Evolutionary conservation across 768 basidiomycete species (phyloP).

Genomic region (Candolleomyces efflorescens): DNA sequence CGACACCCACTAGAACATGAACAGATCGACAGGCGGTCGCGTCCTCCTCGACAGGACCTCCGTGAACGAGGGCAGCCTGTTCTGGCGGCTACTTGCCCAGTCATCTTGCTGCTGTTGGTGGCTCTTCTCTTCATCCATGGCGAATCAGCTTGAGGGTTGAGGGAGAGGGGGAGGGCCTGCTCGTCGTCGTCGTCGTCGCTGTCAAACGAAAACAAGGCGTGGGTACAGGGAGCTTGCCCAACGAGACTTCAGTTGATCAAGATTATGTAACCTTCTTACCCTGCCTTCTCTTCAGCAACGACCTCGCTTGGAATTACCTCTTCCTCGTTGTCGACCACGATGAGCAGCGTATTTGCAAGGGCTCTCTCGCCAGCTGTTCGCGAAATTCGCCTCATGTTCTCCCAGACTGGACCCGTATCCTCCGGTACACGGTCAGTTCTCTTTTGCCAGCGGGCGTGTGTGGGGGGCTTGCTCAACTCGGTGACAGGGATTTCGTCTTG

Average conservation of each 20-base stretch:
- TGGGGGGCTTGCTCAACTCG: too few relatives aligned
- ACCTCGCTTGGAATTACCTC: too few relatives aligned
- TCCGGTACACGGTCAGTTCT: too few relatives aligned
- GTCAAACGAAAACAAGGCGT: slow-evolving; percentile 16
- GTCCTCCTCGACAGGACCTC: slow-evolving; percentile 92
- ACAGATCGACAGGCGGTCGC: slow-evolving; percentile 93
- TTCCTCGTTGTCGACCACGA: too few relatives aligned
- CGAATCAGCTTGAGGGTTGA: slow-evolving; percentile 10
- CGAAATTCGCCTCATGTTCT: too few relatives aligned
- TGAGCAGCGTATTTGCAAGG: too few relatives aligned
- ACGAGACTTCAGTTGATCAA: slow-evolving; percentile 26
- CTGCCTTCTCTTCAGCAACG: not conserved
- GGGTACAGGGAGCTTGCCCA: slow-evolving; percentile 17
- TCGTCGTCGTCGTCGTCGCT: slow-evolving; percentile 23
- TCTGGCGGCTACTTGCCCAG: slow-evolving; percentile 64
- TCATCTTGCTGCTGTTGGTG: slow-evolving; percentile 72
- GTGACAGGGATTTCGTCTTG: too few relatives aligned
- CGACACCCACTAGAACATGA: slow-evolving; percentile 92
- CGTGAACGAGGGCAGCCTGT: slow-evolving; percentile 80
- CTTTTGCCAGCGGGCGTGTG: too few relatives aligned
- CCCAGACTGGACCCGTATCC: too few relatives aligned
- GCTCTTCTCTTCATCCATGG: slow-evolving; percentile 48
- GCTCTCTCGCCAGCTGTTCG: too few relatives aligned
- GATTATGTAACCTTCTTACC: slow-evolving; percentile 29
- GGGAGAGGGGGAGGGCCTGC: slow-evolving; percentile 11